A percentile compares a stretch with the other conserved stretches of the same genome.
Evolutionary conservation across 345 rosid species (phyloP).

Genomic region (Acer negundo): DNA sequence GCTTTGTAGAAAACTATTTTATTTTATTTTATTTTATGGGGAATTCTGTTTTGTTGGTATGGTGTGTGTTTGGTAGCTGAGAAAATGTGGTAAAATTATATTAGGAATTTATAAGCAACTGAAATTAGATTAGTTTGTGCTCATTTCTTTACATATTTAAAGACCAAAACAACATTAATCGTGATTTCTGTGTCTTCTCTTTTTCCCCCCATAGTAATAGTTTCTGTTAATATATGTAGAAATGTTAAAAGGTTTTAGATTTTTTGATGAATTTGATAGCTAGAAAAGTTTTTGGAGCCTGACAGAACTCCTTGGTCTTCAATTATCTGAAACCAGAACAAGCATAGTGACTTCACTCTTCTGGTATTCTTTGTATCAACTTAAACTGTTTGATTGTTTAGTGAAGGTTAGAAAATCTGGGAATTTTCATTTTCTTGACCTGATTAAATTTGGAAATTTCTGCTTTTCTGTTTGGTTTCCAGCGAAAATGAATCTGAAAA

Average conservation of each 20-base stretch:
- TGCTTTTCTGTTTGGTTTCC: neutral
- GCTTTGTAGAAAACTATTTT: neutral
- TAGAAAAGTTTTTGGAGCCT: neutral
- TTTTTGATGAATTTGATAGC: neutral
- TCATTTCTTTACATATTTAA: too few species aligned
- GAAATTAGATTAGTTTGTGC: neutral
- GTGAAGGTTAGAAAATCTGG: neutral
- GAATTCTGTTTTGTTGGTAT: neutral
- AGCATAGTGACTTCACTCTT: neutral
- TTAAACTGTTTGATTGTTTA: conserved; percentile 5
- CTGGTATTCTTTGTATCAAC: neutral
- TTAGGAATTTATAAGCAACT: neutral
- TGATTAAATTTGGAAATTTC: neutral
- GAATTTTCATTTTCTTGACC: neutral
- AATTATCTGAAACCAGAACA: neutral
- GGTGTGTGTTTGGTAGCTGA: conserved; percentile 14
- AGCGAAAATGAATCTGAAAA: neutral
- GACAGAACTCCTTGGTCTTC: neutral
- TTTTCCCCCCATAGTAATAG: too few species aligned
- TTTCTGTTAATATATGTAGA: neutral
- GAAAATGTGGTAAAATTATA: neutral
- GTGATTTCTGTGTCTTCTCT: neutral
- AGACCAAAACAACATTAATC: neutral
- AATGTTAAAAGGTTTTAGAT: neutral
- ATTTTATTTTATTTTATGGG: neutral